Evolutionary conservation across 768 basidiomycete genomes (phyloP).

Genomic region (Leccinum imitatum): DNA sequence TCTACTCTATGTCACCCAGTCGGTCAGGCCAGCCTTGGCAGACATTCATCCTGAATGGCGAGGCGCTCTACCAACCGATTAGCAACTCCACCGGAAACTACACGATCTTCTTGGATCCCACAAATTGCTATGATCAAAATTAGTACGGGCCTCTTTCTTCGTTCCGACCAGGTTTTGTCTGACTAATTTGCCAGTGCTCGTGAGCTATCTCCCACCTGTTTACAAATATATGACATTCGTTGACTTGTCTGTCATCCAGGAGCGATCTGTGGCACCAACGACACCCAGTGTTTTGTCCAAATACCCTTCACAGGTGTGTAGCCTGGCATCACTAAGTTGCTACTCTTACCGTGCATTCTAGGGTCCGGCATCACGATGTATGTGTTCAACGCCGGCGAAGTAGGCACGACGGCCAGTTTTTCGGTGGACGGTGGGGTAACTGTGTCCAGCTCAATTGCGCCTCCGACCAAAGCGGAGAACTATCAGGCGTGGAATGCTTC

Average conservation of each 20-base stretch:
- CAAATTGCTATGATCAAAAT: constrained; percentile 24
- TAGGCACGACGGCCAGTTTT: constrained; percentile 14
- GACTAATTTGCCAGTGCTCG: constrained; percentile 17
- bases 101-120: constrained; percentile 13
- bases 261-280: constrained; percentile 11
- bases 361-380: too few relatives aligned
- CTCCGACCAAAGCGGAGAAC: neutral
- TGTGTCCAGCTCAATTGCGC: neutral
- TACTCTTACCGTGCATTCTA: too few relatives aligned
- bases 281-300: constrained; percentile 15
- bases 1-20: too few relatives aligned
- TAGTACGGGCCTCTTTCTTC: constrained; percentile 17
- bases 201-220: constrained; percentile 7
- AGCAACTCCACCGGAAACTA: constrained; percentile 22
- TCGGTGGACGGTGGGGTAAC: constrained; percentile 15
- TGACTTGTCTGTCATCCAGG: constrained; percentile 11
- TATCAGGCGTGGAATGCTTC: constrained; percentile 23
- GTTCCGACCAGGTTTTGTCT: neutral
- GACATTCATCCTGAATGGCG: neutral
- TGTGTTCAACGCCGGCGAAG: too few relatives aligned
- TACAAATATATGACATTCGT: neutral
- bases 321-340: too few relatives aligned
- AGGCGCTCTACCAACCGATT: neutral
- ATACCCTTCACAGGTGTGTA: constrained; percentile 23
- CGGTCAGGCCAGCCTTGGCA: too few relatives aligned